These are phyloP conservation scores for Aegilops speltoides DNA, from an alignment of 176 grass and related monocot genomes.

Conservation along the genomic window DNA sequence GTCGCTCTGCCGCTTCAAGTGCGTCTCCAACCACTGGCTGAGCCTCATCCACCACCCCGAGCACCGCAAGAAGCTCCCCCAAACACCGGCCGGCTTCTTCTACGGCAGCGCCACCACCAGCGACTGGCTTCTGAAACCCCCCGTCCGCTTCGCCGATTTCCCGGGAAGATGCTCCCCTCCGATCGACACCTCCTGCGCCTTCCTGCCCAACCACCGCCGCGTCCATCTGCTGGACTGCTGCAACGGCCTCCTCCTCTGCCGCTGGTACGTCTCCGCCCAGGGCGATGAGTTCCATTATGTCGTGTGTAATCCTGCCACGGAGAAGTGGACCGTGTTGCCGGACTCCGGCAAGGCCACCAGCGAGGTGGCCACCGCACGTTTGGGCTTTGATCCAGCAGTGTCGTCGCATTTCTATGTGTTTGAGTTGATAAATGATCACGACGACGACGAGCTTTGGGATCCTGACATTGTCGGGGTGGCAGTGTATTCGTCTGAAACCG, in stretches of 20 bases:
- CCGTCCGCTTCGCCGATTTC: background rate
- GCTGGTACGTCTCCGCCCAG: background rate
- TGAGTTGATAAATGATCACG: background rate
- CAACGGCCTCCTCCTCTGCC: constrained; percentile 27
- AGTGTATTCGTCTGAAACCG: constrained; percentile 9
- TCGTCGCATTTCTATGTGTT: constrained; percentile 11
- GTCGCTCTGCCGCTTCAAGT: background rate
- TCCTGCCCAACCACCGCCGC: background rate
- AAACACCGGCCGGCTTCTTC: background rate
- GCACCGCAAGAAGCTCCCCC: background rate
- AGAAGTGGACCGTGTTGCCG: background rate
- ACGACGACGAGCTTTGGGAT: background rate
- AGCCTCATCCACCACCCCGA: background rate
- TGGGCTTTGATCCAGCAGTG: background rate
- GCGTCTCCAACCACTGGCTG: background rate
- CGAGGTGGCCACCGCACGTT: too few relatives aligned
- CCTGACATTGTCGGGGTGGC: background rate
- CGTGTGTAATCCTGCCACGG: constrained; percentile 21
- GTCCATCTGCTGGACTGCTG: background rate
- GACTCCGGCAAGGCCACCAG: background rate
- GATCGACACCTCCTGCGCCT: background rate
- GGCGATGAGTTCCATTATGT: background rate
- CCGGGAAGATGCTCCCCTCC: background rate
- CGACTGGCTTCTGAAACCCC: background rate
- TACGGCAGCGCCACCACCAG: background rate